These are phyloP conservation scores for Arabidopsis lyrata DNA, from an alignment of 441 rosid species.

Conservation along the genomic window DNA sequence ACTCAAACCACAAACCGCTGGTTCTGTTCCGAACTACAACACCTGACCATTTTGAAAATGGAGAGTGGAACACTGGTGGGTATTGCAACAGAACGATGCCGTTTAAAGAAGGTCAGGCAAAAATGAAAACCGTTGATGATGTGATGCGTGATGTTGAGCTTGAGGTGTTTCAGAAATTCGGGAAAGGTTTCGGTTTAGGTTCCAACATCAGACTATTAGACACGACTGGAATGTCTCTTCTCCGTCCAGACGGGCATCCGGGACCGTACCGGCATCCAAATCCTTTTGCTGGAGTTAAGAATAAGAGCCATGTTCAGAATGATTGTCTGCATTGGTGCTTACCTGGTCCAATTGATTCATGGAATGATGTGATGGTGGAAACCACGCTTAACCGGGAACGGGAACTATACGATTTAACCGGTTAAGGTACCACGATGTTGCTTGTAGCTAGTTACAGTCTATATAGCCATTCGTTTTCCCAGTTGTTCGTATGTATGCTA, in stretches of 20 bases:
- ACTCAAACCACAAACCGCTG: slow-evolving; percentile 46
- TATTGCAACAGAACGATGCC: slow-evolving; percentile 62
- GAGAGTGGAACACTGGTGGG: slow-evolving; percentile 77
- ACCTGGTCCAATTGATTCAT: slow-evolving; percentile 72
- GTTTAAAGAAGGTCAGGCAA: slow-evolving; percentile 53
- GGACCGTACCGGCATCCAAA: slow-evolving; percentile 65
- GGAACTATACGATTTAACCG: slow-evolving; percentile 4
- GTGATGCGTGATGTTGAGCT: slow-evolving; percentile 56
- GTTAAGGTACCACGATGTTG: slow-evolving; percentile 18
- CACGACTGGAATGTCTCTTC: slow-evolving; percentile 57
- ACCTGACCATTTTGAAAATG: slow-evolving; percentile 73
- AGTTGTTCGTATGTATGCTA: slow-evolving; percentile 1
- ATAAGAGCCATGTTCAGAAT: slow-evolving; percentile 53
- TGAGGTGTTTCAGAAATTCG: slow-evolving; percentile 52
- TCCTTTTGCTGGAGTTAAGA: slow-evolving; percentile 56
- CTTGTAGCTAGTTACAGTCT: slow-evolving; percentile 16
- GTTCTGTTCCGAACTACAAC: slow-evolving; percentile 63
- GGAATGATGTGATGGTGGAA: slow-evolving; percentile 64
- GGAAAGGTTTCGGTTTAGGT: slow-evolving; percentile 40
- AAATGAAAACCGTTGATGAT: slow-evolving; percentile 51
- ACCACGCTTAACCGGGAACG: slow-evolving; percentile 43
- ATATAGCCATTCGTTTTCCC: slow-evolving; percentile 2
- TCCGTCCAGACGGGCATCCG: slow-evolving; percentile 73
- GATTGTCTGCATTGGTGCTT: slow-evolving; percentile 84
- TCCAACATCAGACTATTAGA: slow-evolving; percentile 57